Base-by-base conservation (phyloP, 768 basidiomycete genomes). In the Hysterangium stoloniferum region DNA sequence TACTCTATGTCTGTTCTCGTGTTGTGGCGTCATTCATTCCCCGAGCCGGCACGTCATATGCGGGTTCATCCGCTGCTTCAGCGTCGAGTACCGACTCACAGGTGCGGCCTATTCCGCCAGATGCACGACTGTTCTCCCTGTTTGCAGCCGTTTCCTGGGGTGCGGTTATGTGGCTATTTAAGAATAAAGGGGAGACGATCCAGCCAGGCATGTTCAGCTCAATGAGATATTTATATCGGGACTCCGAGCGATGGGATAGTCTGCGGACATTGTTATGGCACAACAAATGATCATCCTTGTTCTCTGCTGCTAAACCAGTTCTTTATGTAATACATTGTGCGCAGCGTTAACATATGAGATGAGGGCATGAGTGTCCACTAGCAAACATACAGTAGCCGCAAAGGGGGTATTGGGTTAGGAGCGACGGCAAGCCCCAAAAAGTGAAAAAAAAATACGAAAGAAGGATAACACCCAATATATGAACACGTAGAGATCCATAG, bases 191-290 rank as follows among this genome's bases (percentile, higher is more conserved):
- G 43, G 85, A 97, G 68, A 83, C 82, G n/a, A 80, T 99, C 54
- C 93, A 98, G 60, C 89, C 91, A 15, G 96, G 94, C 52, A 90
- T 97, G 91, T 92, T 91, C 72, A 89, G 80, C 69, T 88, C 86
- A 15, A 97, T 96, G 94, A 79, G 76, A 52, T 99, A 98, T 66
- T 74, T 99, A 33, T 99, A 98, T 69, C 80, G 82, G 33, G 92
- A 98, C 65, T 94, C 91, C 17, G 89, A 98, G 54, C 67, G 70
- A 36, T 98, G 94, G 93, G 78, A 73, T 43, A 73, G 79, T 59
- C 68, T 96, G 37, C 80, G 74, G 68, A 96, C 91, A 44, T 68
- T 98, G 44, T 66, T 97, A 45, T 96, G 94, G 93, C 86, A 90
- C 60, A 95, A 96, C 67, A 84, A 75, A 62, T 93, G 66, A 71